Conservation (phyloP, 2,329 filamentous ascomycete species). For the Orbilia quercus region DNA sequence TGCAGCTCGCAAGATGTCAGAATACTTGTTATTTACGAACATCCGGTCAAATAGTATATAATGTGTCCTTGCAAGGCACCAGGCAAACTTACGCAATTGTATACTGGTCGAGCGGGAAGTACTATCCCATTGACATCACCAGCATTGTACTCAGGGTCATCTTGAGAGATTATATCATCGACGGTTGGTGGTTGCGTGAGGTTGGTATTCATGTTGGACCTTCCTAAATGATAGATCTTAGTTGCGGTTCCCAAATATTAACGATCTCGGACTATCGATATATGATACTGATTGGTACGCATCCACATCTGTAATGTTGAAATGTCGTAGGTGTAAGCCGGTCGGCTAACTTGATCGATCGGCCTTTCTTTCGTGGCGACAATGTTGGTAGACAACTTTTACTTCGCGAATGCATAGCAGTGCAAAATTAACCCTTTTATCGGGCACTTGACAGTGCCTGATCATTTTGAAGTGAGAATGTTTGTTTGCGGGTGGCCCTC, state of each 20-base stretch:
- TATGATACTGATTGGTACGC: too few relatives aligned
- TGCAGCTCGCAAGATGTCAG: background rate
- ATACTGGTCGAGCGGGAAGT: background rate
- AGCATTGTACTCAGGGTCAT: background rate
- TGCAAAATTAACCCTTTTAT: background rate
- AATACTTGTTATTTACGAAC: background rate
- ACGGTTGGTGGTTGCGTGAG: background rate
- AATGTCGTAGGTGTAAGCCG: too few relatives aligned
- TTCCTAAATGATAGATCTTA: too few relatives aligned
- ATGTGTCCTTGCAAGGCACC: too few relatives aligned
- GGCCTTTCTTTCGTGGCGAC: too few relatives aligned
- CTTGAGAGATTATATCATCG: background rate
- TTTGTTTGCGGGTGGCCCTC: slow-evolving; percentile 21
- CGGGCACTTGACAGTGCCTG: background rate
- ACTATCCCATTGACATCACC: slow-evolving; percentile 11
- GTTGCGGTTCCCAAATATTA: too few relatives aligned
- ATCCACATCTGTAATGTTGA: too few relatives aligned
- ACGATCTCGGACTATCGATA: too few relatives aligned
- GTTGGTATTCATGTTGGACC: background rate
- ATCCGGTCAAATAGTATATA: background rate
- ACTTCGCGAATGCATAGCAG: too few relatives aligned
- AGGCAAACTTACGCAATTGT: slow-evolving; percentile 13
- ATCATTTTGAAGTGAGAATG: background rate
- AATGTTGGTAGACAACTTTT: too few relatives aligned
- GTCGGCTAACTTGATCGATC: too few relatives aligned